Evolutionary conservation across 2,329 filamentous ascomycete species (phyloP).

Genomic region (Paracamarosporium sp.): DNA sequence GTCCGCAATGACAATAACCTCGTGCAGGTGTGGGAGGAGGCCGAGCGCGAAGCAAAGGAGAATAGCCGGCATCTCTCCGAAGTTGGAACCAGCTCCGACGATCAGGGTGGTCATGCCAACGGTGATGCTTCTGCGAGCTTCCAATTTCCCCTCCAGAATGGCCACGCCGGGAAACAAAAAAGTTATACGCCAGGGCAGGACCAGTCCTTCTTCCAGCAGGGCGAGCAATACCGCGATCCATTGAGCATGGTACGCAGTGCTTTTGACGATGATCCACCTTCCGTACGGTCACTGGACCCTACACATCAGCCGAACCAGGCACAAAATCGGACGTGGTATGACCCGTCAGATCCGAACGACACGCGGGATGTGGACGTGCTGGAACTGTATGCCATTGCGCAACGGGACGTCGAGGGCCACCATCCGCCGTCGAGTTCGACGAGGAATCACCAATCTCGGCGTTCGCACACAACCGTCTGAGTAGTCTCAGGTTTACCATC

Average conservation of each 20-base stretch:
- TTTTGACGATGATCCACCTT: conserved; percentile 12
- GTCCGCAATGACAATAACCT: conserved; percentile 36
- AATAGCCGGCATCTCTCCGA: background rate
- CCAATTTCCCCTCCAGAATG: background rate
- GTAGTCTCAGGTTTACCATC: background rate
- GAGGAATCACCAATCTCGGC: background rate
- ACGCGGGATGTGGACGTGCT: background rate
- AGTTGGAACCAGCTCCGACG: background rate
- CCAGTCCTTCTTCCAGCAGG: background rate
- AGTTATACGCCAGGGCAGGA: background rate
- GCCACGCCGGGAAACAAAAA: background rate
- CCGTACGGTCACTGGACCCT: background rate
- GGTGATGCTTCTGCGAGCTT: background rate
- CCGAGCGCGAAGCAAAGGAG: conserved; percentile 35
- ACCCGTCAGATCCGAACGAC: background rate
- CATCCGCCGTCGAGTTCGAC: background rate
- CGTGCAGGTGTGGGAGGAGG: conserved; percentile 42
- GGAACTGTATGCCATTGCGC: conserved; percentile 1
- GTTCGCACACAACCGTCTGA: conserved; percentile 1
- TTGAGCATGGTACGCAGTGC: conserved; percentile 3
- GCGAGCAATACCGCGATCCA: conserved; percentile 4
- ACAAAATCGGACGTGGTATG: background rate
- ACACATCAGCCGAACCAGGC: background rate
- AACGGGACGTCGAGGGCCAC: conserved; percentile 4
- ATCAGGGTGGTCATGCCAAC: background rate